These are phyloP conservation scores for Serendipita sp. DNA, from an alignment of 1,284 basidiomycete genomes.

Conservation along the genomic window DNA sequence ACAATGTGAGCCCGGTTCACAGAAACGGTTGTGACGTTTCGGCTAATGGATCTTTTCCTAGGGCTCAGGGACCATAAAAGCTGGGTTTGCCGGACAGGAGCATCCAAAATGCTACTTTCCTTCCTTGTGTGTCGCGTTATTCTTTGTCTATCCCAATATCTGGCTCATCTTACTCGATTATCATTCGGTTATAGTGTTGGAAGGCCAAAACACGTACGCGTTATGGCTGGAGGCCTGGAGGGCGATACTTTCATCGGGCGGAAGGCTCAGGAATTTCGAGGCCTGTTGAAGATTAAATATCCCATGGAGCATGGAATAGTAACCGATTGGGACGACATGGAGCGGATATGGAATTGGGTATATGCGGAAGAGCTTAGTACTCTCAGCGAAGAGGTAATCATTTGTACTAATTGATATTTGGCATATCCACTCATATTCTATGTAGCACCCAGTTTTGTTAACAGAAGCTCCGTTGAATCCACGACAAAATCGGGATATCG, in stretches of 20 bases:
- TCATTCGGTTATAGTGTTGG: slow-evolving; percentile 54
- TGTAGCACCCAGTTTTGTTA: slow-evolving; percentile 84
- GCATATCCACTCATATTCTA: neutral
- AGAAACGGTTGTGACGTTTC: slow-evolving; percentile 11
- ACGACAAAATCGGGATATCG: slow-evolving; percentile 82
- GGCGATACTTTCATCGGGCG: slow-evolving; percentile 88
- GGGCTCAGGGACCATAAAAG: slow-evolving; percentile 96
- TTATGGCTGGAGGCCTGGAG: slow-evolving; percentile 91
- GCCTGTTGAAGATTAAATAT: slow-evolving; percentile 90
- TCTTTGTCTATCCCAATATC: slow-evolving; percentile 20
- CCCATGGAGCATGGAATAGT: slow-evolving; percentile 96
- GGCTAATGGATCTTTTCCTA: slow-evolving; percentile 23
- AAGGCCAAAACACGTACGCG: slow-evolving; percentile 85
- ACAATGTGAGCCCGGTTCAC: slow-evolving; percentile 55
- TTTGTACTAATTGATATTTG: slow-evolving; percentile 12
- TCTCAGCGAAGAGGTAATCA: slow-evolving; percentile 79
- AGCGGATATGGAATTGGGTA: slow-evolving; percentile 93
- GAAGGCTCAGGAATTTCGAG: slow-evolving; percentile 85
- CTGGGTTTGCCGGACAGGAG: slow-evolving; percentile 94
- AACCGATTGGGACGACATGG: slow-evolving; percentile 98
- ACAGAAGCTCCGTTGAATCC: slow-evolving; percentile 95
- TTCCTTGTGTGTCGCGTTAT: slow-evolving; percentile 64
- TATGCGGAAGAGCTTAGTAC: slow-evolving; percentile 91
- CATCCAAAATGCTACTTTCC: slow-evolving; percentile 98
- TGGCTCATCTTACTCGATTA: neutral